Evolutionary conservation across 164 flowering plant genomes (phyloP).

Genomic region (Taxillus chinensis): DNA sequence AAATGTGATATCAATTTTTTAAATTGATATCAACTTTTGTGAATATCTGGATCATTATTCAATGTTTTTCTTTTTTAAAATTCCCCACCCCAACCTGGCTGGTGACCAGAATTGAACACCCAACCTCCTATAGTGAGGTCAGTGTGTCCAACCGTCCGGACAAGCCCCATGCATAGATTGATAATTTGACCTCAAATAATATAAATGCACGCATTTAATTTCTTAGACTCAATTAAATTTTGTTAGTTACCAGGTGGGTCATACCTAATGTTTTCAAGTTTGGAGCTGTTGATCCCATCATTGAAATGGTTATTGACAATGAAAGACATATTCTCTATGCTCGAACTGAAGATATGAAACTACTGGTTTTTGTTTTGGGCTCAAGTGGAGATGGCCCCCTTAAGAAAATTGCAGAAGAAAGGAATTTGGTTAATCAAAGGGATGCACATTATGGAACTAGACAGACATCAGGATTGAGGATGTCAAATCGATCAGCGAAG

Average conservation of each 20-base stretch:
- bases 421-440: constrained; percentile 64
- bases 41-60: too few species aligned
- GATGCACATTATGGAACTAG: constrained; percentile 56
- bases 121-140: too few species aligned
- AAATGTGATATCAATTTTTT: too few species aligned
- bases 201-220: neutral
- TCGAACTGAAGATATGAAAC: constrained; percentile 86
- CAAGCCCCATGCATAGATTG: too few species aligned
- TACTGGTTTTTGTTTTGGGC: constrained; percentile 76
- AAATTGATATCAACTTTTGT: too few species aligned
- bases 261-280: constrained; percentile 88
- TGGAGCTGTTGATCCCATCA: constrained; percentile 85
- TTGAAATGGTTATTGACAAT: constrained; percentile 88
- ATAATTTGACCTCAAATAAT: too few species aligned
- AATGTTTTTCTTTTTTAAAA: too few species aligned
- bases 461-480: constrained; percentile 49
- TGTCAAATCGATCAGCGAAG: constrained; percentile 39
- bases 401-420: constrained; percentile 85
- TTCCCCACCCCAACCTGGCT: too few species aligned
- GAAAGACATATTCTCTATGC: constrained; percentile 87
- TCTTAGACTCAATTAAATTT: neutral
- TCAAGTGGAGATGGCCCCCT: constrained; percentile 68
- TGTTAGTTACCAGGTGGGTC: constrained; percentile 65
- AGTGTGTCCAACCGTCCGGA: too few species aligned
- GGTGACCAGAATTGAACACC: too few species aligned